A percentile compares a stretch with the other conserved stretches of the same genome.
These are phyloP conservation scores for Nakaseomyces glabratus DNA, from an alignment of 1,139 yeast species.

Conservation along the genomic window DNA sequence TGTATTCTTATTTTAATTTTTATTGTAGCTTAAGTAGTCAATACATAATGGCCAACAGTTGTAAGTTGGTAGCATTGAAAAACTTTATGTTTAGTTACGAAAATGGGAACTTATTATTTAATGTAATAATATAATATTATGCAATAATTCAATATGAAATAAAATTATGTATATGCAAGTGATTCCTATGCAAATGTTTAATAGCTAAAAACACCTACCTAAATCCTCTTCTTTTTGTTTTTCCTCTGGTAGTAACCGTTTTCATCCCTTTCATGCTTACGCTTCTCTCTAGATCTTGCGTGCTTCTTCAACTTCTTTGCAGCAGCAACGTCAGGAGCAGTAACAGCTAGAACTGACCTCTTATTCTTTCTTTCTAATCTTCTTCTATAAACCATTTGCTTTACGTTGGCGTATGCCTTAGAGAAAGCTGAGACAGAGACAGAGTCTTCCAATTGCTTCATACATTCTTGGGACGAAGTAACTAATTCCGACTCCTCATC, in stretches of 20 bases:
- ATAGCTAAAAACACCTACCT: too few species aligned
- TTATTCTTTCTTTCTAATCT: constrained; percentile 70
- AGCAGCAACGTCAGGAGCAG: constrained; percentile 76
- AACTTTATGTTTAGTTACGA: too few species aligned
- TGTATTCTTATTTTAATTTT: too few species aligned
- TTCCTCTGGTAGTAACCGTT: constrained; percentile 67
- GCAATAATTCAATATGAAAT: too few species aligned
- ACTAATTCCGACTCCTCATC: constrained; percentile 44
- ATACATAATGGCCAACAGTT: too few species aligned
- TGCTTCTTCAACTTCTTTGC: constrained; percentile 70
- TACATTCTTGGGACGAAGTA: constrained; percentile 56
- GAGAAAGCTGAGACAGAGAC: constrained; percentile 69
- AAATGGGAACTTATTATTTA: too few species aligned
- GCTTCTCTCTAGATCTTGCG: constrained; percentile 62
- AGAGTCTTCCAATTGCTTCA: constrained; percentile 57
- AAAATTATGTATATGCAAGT: too few species aligned
- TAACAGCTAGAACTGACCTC: constrained; percentile 67
- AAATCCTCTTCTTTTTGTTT: constrained; percentile 38
- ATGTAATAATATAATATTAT: too few species aligned
- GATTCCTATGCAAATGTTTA: too few species aligned
- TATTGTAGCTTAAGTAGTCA: too few species aligned
- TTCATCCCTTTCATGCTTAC: constrained; percentile 65
- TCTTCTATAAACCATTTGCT: constrained; percentile 47
- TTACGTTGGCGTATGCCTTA: constrained; percentile 53
- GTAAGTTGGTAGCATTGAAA: too few species aligned